Percentiles rank a stretch among this genome's conserved stretches.
These are phyloP conservation scores for Oehlia diaphana DNA, from an alignment of 192 early-diverging fungal species.

Conservation along the genomic window DNA sequence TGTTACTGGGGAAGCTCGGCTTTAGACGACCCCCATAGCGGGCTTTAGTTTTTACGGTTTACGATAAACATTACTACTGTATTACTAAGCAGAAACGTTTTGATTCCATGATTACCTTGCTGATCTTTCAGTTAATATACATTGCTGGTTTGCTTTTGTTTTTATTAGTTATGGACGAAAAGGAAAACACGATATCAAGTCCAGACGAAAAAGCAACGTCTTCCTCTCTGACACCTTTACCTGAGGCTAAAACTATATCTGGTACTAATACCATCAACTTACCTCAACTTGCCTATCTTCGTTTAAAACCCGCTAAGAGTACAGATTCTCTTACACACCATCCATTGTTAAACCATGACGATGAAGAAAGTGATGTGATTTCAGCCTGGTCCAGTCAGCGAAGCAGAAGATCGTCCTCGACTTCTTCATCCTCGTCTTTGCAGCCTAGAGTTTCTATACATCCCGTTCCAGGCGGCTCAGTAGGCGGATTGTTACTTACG, in stretches of 20 bases:
- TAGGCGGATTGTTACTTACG: slow-evolving; percentile 6
- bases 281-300: neutral
- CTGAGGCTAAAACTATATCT: neutral
- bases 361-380: slow-evolving; percentile 10
- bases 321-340: slow-evolving; percentile 15
- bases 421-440: slow-evolving; percentile 11
- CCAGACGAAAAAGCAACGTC: neutral
- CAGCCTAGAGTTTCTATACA: neutral
- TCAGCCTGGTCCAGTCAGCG: neutral
- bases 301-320: slow-evolving; percentile 14
- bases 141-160: neutral
- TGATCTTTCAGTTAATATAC: too few species aligned
- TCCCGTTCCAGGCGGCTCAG: slow-evolving; percentile 15
- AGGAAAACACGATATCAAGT: neutral
- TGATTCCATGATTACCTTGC: too few species aligned
- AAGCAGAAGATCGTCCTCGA: neutral
- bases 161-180: neutral
- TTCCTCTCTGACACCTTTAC: neutral
- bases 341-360: slow-evolving; percentile 14
- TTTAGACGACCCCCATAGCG: too few species aligned
- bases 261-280: neutral
- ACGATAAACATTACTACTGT: too few species aligned
- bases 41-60: too few species aligned
- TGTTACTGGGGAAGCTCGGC: too few species aligned
- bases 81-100: too few species aligned